Evolutionary conservation across 768 basidiomycete species (phyloP).

Genomic region (Fomitopsis serialis): DNA sequence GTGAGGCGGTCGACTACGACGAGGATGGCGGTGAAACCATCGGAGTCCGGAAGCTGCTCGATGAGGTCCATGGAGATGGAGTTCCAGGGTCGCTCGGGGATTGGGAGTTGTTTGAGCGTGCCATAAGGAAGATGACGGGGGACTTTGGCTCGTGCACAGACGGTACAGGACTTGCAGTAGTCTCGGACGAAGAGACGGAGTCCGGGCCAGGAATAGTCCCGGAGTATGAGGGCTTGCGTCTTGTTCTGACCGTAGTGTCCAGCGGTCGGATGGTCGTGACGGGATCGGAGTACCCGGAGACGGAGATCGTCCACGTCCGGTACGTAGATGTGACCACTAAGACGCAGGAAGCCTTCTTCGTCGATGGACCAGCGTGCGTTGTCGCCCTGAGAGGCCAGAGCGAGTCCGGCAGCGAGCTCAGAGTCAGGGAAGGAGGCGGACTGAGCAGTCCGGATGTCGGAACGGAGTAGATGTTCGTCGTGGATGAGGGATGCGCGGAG

Average conservation of each 20-base stretch:
- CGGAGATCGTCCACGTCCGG: conserved; percentile 23
- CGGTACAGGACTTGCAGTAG: conserved; percentile 28
- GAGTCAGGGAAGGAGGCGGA: not conserved
- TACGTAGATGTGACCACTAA: conserved; percentile 25
- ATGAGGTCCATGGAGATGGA: conserved; percentile 23
- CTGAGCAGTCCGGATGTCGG: conserved; percentile 9
- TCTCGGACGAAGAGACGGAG: conserved; percentile 19
- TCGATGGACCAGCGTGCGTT: not conserved
- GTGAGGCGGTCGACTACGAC: conserved; percentile 16
- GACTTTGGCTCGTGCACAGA: conserved; percentile 24
- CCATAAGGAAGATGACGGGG: conserved; percentile 23
- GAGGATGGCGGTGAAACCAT: conserved; percentile 12
- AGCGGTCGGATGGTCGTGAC: conserved; percentile 31
- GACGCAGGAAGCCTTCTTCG: conserved; percentile 16
- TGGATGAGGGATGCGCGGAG: conserved; percentile 14
- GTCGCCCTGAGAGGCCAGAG: not conserved
- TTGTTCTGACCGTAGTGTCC: conserved; percentile 36
- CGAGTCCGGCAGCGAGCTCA: conserved; percentile 1
- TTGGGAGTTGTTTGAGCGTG: conserved; percentile 28
- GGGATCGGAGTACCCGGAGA: conserved; percentile 22
- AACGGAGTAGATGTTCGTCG: conserved; percentile 17
- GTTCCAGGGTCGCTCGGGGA: conserved; percentile 12
- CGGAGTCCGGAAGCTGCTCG: conserved; percentile 9
- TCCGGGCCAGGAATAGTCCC: conserved; percentile 37
- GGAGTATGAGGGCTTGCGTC: conserved; percentile 26